Evolutionary conservation across 257 asterid species (phyloP).

Genomic region (Sherardia arvensis): DNA sequence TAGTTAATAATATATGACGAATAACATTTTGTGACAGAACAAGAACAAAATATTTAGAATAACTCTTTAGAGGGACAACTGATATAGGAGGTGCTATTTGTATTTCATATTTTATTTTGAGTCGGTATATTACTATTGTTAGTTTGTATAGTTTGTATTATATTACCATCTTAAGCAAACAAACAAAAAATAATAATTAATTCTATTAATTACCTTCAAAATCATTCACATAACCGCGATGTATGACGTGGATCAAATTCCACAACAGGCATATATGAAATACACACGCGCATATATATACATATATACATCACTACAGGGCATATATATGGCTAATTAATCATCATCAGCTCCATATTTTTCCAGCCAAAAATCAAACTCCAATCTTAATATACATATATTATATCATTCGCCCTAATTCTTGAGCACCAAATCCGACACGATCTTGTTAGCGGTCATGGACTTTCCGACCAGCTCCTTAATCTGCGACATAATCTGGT

Average conservation of each 20-base stretch:
- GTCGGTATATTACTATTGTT: no score
- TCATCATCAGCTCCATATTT: background rate
- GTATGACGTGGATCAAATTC: background rate
- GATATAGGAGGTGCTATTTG: no score
- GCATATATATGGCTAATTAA: background rate
- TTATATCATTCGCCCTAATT: background rate
- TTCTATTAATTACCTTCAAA: no score
- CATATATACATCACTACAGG: background rate
- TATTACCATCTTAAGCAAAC: no score
- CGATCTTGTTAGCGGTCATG: conserved; percentile 9
- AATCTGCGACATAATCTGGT: background rate
- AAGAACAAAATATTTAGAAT: no score
- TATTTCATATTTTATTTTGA: no score
- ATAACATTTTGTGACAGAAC: no score
- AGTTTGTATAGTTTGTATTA: no score
- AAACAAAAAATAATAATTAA: no score
- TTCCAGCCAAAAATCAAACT: background rate
- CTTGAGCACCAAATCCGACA: background rate
- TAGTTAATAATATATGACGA: no score
- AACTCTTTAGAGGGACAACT: no score
- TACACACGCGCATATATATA: background rate
- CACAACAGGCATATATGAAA: background rate
- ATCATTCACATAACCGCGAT: background rate
- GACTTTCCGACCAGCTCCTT: background rate
- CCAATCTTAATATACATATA: background rate